These are phyloP conservation scores for Pleurotus citrinopileatus DNA, from an alignment of 768 basidiomycete species.

Conservation along the genomic window DNA sequence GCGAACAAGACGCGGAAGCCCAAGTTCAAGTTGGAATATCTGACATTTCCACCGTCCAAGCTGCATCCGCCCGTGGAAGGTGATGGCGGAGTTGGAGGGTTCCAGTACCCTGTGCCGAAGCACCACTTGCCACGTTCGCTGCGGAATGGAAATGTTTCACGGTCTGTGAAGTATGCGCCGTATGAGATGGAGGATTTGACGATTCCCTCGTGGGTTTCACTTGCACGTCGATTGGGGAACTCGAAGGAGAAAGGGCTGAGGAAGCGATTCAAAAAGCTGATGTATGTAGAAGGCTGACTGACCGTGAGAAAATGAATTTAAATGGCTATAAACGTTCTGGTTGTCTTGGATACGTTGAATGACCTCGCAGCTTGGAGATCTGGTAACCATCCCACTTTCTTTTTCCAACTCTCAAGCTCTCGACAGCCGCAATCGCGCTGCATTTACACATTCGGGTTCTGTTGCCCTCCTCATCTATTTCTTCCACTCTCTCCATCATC, in stretches of 20 bases:
- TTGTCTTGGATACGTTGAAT: constrained; percentile 41
- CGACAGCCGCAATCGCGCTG: constrained; percentile 12
- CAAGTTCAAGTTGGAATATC: constrained; percentile 73
- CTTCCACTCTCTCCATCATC: constrained; percentile 10
- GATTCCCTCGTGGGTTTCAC: constrained; percentile 65
- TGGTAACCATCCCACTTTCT: constrained; percentile 25
- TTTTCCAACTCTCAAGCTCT: constrained; percentile 7
- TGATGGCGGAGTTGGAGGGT: constrained; percentile 21
- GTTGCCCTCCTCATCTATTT: constrained; percentile 11
- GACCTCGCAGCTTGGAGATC: no score
- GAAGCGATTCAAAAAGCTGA: constrained; percentile 63
- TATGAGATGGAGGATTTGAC: constrained; percentile 79
- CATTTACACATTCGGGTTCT: constrained; percentile 9
- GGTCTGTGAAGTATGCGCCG: constrained; percentile 53
- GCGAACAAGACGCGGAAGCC: constrained; percentile 50
- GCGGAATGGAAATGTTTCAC: constrained; percentile 33
- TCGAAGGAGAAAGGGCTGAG: constrained; percentile 51
- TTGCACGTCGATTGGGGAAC: constrained; percentile 62
- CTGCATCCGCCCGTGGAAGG: constrained; percentile 34
- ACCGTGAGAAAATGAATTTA: background rate
- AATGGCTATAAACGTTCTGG: constrained; percentile 17
- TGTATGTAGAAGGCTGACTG: constrained; percentile 58
- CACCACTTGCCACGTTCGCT: constrained; percentile 51
- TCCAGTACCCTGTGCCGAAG: constrained; percentile 53
- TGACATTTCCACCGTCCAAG: constrained; percentile 51